These are phyloP conservation scores for Lactarius hengduanensis DNA, from an alignment of 768 basidiomycete genomes.

Conservation along the genomic window DNA sequence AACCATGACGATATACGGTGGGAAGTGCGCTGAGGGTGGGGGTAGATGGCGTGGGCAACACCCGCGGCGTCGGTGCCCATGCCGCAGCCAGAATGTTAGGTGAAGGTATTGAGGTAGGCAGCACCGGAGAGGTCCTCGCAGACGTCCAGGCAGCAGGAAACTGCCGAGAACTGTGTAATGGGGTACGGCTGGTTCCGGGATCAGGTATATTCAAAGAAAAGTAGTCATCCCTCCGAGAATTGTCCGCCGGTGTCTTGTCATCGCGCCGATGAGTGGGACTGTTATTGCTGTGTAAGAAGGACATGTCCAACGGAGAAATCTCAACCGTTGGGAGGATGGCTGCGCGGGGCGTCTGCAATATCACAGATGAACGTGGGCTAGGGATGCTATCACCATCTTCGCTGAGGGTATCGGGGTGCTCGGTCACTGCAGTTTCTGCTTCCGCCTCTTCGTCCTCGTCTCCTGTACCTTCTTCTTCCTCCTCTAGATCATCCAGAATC, in stretches of 20 bases:
- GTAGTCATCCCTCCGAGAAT: slow-evolving; percentile 31
- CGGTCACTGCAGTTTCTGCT: slow-evolving; percentile 17
- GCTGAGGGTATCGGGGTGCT: slow-evolving; percentile 21
- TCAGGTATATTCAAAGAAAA: slow-evolving; percentile 32
- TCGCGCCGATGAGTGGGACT: slow-evolving; percentile 17
- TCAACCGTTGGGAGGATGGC: slow-evolving; percentile 12
- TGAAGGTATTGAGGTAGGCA: slow-evolving; percentile 17
- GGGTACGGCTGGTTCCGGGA: slow-evolving; percentile 1
- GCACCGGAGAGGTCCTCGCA: slow-evolving; percentile 18
- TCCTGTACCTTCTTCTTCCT: slow-evolving; percentile 38
- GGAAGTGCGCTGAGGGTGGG: slow-evolving; percentile 15
- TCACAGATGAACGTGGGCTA: background rate
- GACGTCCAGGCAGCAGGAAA: slow-evolving; percentile 2
- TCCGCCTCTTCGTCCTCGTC: slow-evolving; percentile 24
- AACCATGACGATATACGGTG: slow-evolving; percentile 25
- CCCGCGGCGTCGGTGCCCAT: slow-evolving; percentile 21
- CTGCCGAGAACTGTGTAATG: background rate
- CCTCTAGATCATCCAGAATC: slow-evolving; percentile 37
- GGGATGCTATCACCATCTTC: slow-evolving; percentile 25
- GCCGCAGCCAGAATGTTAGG: background rate
- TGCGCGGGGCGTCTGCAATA: background rate
- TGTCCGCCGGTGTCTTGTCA: slow-evolving; percentile 20
- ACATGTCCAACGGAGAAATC: slow-evolving; percentile 26
- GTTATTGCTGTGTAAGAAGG: slow-evolving; percentile 24
- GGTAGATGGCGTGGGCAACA: slow-evolving; percentile 33